Evolutionary conservation across 352 stramenopile genomes (phyloP), one percentile per base, ranked within the genome.

Genomic region (Nothophytophthora sp.): DNA sequence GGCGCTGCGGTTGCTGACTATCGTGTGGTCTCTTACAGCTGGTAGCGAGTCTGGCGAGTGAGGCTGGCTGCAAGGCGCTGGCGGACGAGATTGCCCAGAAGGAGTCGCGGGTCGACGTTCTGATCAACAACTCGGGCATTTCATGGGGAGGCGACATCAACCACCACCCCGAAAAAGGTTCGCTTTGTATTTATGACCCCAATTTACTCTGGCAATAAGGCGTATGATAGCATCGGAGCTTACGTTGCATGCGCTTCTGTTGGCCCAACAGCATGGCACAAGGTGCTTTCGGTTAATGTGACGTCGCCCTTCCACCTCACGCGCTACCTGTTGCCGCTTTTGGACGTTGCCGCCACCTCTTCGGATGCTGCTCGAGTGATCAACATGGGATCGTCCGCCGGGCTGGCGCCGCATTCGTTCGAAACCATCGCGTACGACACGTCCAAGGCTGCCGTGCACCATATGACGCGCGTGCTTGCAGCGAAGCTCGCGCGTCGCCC

Each of bases 221-320:
- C n/a, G n/a, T n/a, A n/a, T n/a, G n/a, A n/a, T n/a, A n/a, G n/a
- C n/a, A n/a, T n/a, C n/a, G n/a, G n/a, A n/a, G n/a, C n/a, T n/a
- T n/a, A n/a, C n/a, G 18, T 24, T 34, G 27, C 12, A 34, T n/a
- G n/a, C n/a, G n/a, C n/a, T 51, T 9, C 36, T 25, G 2, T 15
- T 9, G 42, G 60, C n/a, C n/a, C n/a, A n/a, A n/a, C 61, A 90
- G 93, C 80, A 33, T 99, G 91, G 79, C 80, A 97, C 48, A 92
- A 95, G 44, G 89, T 98, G 5, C 72, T 98, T 13, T 77, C 91
- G 38, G 44, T 98, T 48, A 99, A 99, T 67, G 89, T 99, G 49
- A 98, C 97, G 67, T 81, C 88, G 15, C 66, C 96, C 2, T 99
- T 98, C 66, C 97, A 98, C 57, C 65, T 98, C 29, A 93, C 86